Percentiles rank a stretch among this genome's conserved stretches.
Evolutionary conservation across 2,329 filamentous ascomycete species (phyloP).

Genomic region (Mollisia scopiformis): DNA sequence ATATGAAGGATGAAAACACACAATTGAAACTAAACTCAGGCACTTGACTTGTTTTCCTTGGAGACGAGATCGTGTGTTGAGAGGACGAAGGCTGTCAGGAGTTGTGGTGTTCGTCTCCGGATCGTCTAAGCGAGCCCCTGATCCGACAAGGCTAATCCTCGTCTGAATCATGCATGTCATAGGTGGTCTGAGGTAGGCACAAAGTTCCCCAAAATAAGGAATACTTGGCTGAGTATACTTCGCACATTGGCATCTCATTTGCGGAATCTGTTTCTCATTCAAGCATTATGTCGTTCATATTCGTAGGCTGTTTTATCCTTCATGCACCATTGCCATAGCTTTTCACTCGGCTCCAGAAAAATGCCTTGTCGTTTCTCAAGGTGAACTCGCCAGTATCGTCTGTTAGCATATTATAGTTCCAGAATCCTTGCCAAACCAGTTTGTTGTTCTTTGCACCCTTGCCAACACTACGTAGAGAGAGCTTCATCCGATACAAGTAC

Average conservation of each 20-base stretch:
- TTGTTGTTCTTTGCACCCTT: conserved; percentile 79
- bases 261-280: not conserved
- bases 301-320: not conserved
- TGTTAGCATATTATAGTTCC: conserved; percentile 86
- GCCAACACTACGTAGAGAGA: conserved; percentile 68
- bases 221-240: not conserved
- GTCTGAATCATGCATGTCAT: not conserved
- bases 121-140: conserved; percentile 1
- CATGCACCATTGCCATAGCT: conserved; percentile 55
- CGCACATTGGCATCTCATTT: not conserved
- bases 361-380: conserved; percentile 65
- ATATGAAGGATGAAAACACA: not conserved
- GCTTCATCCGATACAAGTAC: conserved; percentile 84
- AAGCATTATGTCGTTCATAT: not conserved
- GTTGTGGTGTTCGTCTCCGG: not conserved
- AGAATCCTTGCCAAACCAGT: conserved; percentile 85
- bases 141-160: not conserved
- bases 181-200: not conserved
- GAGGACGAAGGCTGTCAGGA: not conserved
- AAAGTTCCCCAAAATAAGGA: not conserved
- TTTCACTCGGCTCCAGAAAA: conserved; percentile 68
- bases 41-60: not conserved
- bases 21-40: not conserved
- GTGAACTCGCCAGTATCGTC: conserved; percentile 88
- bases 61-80: not conserved